A percentile compares a stretch with the other conserved stretches of the same genome.
Conservation (phyloP, 768 basidiomycete genomes). For the Leccinellum luteum region DNA sequence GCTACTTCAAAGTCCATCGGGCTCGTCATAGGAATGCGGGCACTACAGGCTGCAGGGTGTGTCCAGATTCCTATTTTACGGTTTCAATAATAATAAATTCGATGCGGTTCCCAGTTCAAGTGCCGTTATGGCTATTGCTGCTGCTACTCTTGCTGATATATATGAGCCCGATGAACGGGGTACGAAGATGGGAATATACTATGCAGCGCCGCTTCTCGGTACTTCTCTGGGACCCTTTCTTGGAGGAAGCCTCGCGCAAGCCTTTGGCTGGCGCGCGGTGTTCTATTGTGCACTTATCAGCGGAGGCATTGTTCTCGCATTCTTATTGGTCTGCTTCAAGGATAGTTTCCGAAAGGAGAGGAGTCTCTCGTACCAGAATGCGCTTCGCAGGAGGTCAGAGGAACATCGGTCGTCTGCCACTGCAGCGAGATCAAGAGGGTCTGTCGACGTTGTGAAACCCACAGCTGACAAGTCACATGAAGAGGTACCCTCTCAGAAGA, state of each 20-base stretch:
- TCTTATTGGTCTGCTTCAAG: conserved; percentile 64
- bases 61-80: conserved; percentile 3
- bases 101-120: conserved; percentile 43
- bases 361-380: conserved; percentile 73
- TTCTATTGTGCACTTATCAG: conserved; percentile 80
- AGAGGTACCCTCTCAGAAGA: neutral
- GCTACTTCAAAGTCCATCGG: conserved; percentile 56
- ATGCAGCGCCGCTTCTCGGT: conserved; percentile 76
- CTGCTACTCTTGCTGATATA: conserved; percentile 77
- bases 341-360: conserved; percentile 85
- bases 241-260: conserved; percentile 65
- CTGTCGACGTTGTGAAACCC: neutral
- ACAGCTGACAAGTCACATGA: conserved; percentile 7
- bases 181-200: conserved; percentile 79
- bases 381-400: conserved; percentile 45
- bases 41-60: conserved; percentile 61
- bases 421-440: neutral
- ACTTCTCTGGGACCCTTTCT: conserved; percentile 64
- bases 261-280: conserved; percentile 75
- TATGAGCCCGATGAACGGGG: conserved; percentile 80
- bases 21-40: conserved; percentile 64
- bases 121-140: conserved; percentile 70
- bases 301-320: conserved; percentile 49
- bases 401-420: conserved; percentile 16
- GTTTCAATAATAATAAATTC: too few species aligned